Percentiles rank a stretch among this genome's conserved stretches.
Evolutionary conservation across 1,284 basidiomycete genomes (phyloP).

Genomic region (Coriolopsis trogii): DNA sequence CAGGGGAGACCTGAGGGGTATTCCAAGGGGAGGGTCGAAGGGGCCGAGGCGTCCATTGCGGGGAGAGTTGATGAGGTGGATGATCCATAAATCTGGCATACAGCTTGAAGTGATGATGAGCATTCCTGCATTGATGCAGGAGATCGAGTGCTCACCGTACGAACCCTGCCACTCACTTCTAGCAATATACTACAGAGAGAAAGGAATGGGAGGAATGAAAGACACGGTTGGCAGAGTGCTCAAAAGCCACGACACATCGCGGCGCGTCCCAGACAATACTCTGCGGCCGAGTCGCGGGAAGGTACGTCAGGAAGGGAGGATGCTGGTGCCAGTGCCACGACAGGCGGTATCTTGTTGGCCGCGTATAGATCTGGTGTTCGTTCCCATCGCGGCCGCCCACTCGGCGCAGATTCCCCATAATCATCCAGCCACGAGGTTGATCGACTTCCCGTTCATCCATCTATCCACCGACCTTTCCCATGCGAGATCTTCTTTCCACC

Average conservation of each 20-base stretch:
- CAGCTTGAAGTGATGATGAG: neutral
- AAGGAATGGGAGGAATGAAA: neutral
- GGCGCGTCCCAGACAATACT: neutral
- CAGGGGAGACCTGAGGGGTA: conserved; percentile 4
- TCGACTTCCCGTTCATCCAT: neutral
- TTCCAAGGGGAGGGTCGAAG: conserved; percentile 8
- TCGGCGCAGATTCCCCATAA: conserved; percentile 11
- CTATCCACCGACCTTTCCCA: neutral
- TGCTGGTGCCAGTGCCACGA: neutral
- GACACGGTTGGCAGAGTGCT: neutral
- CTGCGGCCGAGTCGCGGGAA: neutral
- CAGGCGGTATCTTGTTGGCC: too few species aligned
- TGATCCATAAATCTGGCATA: neutral
- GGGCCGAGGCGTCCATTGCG: conserved; percentile 5
- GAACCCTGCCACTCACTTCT: neutral
- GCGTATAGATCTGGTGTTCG: neutral
- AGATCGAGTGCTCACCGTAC: neutral
- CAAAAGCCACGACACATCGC: conserved; percentile 1
- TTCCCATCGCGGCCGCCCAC: neutral
- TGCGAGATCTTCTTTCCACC: neutral
- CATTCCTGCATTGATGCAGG: too few species aligned
- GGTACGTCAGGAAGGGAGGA: neutral
- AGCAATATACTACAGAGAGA: conserved; percentile 2
- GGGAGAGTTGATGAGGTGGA: neutral
- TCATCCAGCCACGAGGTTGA: conserved; percentile 4